Conservation (phyloP, 345 rosid genomes). For the Populus ilicifolia region DNA sequence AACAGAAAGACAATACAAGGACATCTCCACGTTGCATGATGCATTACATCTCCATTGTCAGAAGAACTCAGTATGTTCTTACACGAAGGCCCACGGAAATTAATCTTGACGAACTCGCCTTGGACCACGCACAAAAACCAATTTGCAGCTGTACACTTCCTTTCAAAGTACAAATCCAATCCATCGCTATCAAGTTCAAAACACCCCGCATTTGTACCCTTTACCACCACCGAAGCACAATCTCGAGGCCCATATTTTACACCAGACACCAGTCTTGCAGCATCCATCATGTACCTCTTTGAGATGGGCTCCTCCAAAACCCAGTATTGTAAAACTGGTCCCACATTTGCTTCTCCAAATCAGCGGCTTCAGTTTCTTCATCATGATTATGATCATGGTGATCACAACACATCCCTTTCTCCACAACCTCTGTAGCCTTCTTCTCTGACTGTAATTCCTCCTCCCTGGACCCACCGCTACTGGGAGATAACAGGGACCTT, state of each 20-base stretch:
- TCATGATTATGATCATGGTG: constrained; percentile 22
- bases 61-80: not conserved
- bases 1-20: not conserved
- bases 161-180: not conserved
- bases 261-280: not conserved
- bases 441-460: constrained; percentile 13
- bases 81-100: not conserved
- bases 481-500: constrained; percentile 30
- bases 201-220: not conserved
- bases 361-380: constrained; percentile 26
- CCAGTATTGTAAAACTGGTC: constrained; percentile 53
- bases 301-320: constrained; percentile 69
- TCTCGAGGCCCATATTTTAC: not conserved
- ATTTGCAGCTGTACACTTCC: not conserved
- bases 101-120: not conserved
- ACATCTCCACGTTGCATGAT: not conserved
- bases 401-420: constrained; percentile 25
- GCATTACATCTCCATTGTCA: not conserved
- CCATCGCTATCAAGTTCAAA: not conserved
- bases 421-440: constrained; percentile 28
- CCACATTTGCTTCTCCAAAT: constrained; percentile 56
- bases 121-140: not conserved
- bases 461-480: not conserved
- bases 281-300: constrained; percentile 1
- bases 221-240: not conserved